Conservation (phyloP, 1,139 yeast species). For the Yamadazyma taylorii region DNA sequence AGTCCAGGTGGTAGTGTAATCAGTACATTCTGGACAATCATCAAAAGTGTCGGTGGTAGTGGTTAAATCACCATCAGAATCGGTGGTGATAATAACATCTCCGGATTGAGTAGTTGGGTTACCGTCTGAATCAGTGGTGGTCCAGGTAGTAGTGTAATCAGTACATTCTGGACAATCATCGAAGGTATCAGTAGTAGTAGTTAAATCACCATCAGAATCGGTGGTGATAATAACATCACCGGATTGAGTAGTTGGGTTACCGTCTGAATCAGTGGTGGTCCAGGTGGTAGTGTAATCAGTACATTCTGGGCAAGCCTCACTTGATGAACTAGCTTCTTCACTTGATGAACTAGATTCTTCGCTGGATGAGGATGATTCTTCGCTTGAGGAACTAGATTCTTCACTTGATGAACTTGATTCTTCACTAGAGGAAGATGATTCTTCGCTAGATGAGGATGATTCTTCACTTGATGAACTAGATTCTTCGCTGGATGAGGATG, state of each 20-base stretch:
- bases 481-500: no score
- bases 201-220: conserved; percentile 9
- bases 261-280: conserved; percentile 10
- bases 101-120: conserved; percentile 6
- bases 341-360: no score
- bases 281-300: conserved; percentile 12
- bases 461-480: no score
- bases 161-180: conserved; percentile 17
- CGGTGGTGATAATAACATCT: conserved; percentile 9
- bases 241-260: conserved; percentile 7
- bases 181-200: no score
- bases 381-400: no score
- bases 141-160: conserved; percentile 20
- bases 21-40: conserved; percentile 15
- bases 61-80: conserved; percentile 9
- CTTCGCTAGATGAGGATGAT: no score
- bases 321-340: no score
- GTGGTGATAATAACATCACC: conserved; percentile 9
- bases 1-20: conserved; percentile 20
- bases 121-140: conserved; percentile 16
- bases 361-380: no score
- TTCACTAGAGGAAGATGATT: no score
- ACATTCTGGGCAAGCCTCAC: conserved; percentile 11
- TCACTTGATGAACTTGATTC: no score
- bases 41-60: conserved; percentile 9